Percentiles rank a stretch among this genome's conserved stretches.
Conservation (phyloP, 768 basidiomycete genomes). For the Pleurotus eryngii region DNA sequence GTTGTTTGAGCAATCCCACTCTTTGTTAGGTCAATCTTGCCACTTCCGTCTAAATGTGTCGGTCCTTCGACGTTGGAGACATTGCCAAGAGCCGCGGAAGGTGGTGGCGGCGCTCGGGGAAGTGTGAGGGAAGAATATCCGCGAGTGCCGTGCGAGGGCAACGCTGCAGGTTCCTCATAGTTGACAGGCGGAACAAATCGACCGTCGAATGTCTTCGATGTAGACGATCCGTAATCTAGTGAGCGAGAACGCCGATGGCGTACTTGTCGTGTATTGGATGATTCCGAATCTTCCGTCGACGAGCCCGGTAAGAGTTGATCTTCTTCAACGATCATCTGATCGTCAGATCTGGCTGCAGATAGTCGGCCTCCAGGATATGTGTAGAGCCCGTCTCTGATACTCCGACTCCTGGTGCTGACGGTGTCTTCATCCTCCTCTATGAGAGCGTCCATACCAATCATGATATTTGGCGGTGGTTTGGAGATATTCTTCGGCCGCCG, state of each 20-base stretch:
- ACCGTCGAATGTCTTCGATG: background rate
- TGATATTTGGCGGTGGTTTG: slow-evolving; percentile 37
- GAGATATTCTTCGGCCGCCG: slow-evolving; percentile 17
- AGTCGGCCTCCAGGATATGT: background rate
- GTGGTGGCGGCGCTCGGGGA: slow-evolving; percentile 43
- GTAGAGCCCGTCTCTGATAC: slow-evolving; percentile 1
- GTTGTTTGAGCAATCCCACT: slow-evolving; percentile 81
- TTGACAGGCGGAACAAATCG: slow-evolving; percentile 18
- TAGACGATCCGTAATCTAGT: slow-evolving; percentile 1
- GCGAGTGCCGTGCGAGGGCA: slow-evolving; percentile 54
- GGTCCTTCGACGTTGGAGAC: background rate
- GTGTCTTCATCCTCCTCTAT: slow-evolving; percentile 51
- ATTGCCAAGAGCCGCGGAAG: slow-evolving; percentile 17
- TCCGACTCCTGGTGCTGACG: slow-evolving; percentile 16
- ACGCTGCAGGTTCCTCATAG: slow-evolving; percentile 21
- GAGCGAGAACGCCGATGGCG: slow-evolving; percentile 6
- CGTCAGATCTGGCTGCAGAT: background rate
- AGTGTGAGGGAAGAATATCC: slow-evolving; percentile 54
- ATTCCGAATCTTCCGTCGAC: background rate
- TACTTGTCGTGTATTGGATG: background rate
- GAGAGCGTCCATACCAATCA: slow-evolving; percentile 50
- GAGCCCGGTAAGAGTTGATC: background rate
- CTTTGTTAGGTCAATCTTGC: slow-evolving; percentile 68
- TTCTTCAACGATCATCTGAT: slow-evolving; percentile 1
- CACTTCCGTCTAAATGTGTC: slow-evolving; percentile 28